phyloP scores from a whole-genome alignment of 805 yeast species.

The Maudiozyma bulderi region DNA sequence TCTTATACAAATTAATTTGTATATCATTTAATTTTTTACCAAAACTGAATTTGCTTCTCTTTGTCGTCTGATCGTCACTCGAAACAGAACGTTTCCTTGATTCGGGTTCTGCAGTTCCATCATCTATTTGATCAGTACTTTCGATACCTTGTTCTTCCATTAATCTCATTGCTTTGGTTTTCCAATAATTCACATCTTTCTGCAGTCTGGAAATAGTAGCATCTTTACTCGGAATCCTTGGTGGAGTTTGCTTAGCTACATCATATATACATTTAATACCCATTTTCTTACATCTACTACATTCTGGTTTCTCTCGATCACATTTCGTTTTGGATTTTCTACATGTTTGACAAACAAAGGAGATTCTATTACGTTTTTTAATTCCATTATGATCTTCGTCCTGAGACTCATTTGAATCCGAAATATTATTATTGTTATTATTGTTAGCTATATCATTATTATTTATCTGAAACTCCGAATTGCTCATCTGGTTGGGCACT shows the following conservation, averaged over 20 bases:
- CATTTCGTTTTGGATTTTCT: slow-evolving; percentile 29
- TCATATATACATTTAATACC: slow-evolving; percentile 25
- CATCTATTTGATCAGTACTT: slow-evolving; percentile 3
- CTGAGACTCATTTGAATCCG: neutral
- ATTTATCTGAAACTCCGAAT: too few species aligned
- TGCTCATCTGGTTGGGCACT: neutral
- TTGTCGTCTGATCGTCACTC: slow-evolving; percentile 1
- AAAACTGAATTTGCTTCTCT: neutral
- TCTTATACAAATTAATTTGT: slow-evolving; percentile 19
- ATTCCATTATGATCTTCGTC: slow-evolving; percentile 1
- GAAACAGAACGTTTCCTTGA: too few species aligned
- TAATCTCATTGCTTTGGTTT: slow-evolving; percentile 18
- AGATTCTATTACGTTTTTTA: slow-evolving; percentile 24
- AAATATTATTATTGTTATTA: neutral
- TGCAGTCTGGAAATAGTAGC: slow-evolving; percentile 26
- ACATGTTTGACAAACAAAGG: slow-evolving; percentile 29
- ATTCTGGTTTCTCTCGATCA: slow-evolving; percentile 26
- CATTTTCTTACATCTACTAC: slow-evolving; percentile 24
- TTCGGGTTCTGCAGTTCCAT: neutral
- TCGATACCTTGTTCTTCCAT: slow-evolving; percentile 1
- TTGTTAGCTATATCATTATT: too few species aligned
- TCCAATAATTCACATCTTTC: slow-evolving; percentile 27
- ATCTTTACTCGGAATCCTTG: slow-evolving; percentile 29
- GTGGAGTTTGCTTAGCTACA: slow-evolving; percentile 24
- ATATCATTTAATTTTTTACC: slow-evolving; percentile 9